Percentiles rank a stretch among this genome's conserved stretches.
These are phyloP conservation scores for Rhynchosporium secalis DNA, from an alignment of 2,329 filamentous ascomycete genomes.

Conservation along the genomic window DNA sequence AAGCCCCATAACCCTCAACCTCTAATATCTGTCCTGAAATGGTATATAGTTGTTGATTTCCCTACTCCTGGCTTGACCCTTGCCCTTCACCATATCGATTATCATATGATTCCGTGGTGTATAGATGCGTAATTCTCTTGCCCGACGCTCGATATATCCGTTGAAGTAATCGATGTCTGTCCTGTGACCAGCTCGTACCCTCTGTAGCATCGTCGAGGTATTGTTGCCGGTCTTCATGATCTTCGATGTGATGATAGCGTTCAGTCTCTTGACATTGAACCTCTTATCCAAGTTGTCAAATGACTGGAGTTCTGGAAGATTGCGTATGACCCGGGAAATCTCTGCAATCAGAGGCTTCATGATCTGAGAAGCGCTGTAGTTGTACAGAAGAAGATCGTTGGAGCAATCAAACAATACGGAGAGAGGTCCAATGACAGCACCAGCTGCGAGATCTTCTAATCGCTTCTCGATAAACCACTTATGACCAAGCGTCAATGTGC, in stretches of 20 bases:
- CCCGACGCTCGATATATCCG: constrained; percentile 79
- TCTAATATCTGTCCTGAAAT: constrained; percentile 18
- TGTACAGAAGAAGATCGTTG: constrained; percentile 70
- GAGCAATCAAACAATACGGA: constrained; percentile 75
- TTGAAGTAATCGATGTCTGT: constrained; percentile 86
- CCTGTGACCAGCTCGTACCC: constrained; percentile 58
- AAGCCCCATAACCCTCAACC: background rate
- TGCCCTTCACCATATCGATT: constrained; percentile 71
- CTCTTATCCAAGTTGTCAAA: constrained; percentile 55
- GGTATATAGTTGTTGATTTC: constrained; percentile 37
- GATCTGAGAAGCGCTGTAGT: constrained; percentile 62
- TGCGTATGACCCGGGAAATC: constrained; percentile 68
- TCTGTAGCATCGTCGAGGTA: constrained; percentile 60
- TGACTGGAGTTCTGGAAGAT: constrained; percentile 70
- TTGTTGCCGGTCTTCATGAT: constrained; percentile 55
- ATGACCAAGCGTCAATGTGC: constrained; percentile 58
- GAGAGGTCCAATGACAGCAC: constrained; percentile 76
- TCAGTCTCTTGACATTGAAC: constrained; percentile 61
- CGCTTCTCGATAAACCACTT: constrained; percentile 69
- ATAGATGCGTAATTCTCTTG: constrained; percentile 69
- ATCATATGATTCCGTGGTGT: constrained; percentile 73
- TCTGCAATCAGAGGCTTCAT: constrained; percentile 75
- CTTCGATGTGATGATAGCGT: constrained; percentile 57
- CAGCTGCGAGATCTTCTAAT: constrained; percentile 75
- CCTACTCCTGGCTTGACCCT: constrained; percentile 44